phyloP scores from a whole-genome alignment of 495 filamentous ascomycete genomes.

The Tricharina praecox region DNA sequence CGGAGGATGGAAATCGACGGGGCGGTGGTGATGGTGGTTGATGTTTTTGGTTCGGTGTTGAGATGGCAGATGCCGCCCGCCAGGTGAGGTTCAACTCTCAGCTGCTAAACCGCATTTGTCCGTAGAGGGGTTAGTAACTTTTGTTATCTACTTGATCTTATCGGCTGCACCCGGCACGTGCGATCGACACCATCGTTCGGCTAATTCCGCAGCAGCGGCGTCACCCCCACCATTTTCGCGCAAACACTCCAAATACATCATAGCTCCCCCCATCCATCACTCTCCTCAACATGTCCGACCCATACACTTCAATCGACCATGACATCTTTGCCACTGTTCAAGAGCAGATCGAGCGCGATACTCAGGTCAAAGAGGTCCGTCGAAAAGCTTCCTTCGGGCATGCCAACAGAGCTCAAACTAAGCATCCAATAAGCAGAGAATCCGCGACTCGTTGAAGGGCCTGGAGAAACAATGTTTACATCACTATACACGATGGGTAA shows the following conservation, averaged over 20 bases:
- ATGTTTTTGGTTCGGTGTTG: neutral
- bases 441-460: conserved; percentile 60
- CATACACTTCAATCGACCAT: conserved; percentile 39
- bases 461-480: conserved; percentile 54
- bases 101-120: neutral
- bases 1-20: conserved; percentile 5
- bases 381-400: too few species aligned
- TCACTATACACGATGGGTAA: too few species aligned
- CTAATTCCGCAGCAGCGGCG: too few species aligned
- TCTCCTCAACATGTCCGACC: too few species aligned
- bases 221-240: too few species aligned
- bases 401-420: too few species aligned
- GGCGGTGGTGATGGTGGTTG: neutral
- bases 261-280: too few species aligned
- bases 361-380: conserved; percentile 53
- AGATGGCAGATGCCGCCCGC: conserved; percentile 3
- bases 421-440: conserved; percentile 33
- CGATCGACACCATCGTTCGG: too few species aligned
- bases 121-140: too few species aligned
- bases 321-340: conserved; percentile 78
- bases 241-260: too few species aligned
- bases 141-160: too few species aligned
- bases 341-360: conserved; percentile 76
- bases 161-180: too few species aligned
- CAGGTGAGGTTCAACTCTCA: conserved; percentile 3